Conservation (phyloP, 768 basidiomycete genomes). For the Lactarius hengduanensis region DNA sequence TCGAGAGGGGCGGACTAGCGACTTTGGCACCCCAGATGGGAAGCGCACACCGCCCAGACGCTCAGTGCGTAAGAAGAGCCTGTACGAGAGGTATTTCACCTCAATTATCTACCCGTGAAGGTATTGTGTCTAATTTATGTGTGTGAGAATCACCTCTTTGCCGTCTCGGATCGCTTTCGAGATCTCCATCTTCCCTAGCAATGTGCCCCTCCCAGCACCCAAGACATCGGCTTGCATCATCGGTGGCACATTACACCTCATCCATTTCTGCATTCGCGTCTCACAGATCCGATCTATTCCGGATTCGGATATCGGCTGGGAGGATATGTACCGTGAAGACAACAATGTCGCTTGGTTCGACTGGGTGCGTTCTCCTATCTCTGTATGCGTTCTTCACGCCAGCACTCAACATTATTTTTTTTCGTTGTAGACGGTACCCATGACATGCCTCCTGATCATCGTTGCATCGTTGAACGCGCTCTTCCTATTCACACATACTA, state of each 20-base stretch:
- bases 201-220: slow-evolving; percentile 68
- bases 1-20: slow-evolving; percentile 42
- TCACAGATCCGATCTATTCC: slow-evolving; percentile 54
- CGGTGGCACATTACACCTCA: slow-evolving; percentile 61
- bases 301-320: slow-evolving; percentile 74
- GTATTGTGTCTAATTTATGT: slow-evolving; percentile 17
- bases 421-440: slow-evolving; percentile 57
- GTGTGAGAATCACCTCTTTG: slow-evolving; percentile 53
- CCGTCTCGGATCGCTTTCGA: slow-evolving; percentile 76
- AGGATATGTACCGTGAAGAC: slow-evolving; percentile 70
- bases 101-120: background rate
- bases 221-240: slow-evolving; percentile 64
- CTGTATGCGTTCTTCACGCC: background rate
- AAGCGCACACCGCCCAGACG: slow-evolving; percentile 47
- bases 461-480: slow-evolving; percentile 58
- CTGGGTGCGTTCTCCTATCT: slow-evolving; percentile 53
- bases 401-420: slow-evolving; percentile 15
- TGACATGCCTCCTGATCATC: slow-evolving; percentile 54
- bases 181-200: slow-evolving; percentile 79
- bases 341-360: slow-evolving; percentile 70
- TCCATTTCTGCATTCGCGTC: slow-evolving; percentile 66
- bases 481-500: slow-evolving; percentile 68
- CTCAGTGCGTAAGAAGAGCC: slow-evolving; percentile 60
- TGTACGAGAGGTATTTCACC: slow-evolving; percentile 56
- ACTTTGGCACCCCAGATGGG: slow-evolving; percentile 31